Base-by-base conservation (phyloP, 192 early-diverging fungal genomes). In the Podila horticola region DNA sequence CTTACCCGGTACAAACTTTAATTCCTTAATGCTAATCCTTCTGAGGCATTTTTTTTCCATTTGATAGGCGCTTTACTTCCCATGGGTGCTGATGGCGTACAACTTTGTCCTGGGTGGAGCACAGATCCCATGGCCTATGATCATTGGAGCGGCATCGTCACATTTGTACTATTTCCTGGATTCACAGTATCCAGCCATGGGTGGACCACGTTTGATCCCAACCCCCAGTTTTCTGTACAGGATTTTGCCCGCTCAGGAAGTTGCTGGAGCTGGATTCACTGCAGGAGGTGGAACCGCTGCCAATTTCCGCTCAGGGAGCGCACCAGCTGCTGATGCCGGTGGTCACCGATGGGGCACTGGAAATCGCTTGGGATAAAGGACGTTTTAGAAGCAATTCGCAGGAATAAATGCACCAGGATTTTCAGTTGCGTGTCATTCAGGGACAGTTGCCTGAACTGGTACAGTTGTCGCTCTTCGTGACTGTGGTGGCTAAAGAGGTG, bases 101-200 rank as follows among this genome's bases (percentile, higher is more conserved):
- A 90, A 90, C 57, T 90, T 86, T 28, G 50, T 93, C 4, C 30
- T 82, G 62, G 45, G 36, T 45, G 81, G 82, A 34, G 82, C 84
- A 5, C 66, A 66, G 0, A 61, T 84, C 2, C 88, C 92, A 7
- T 84, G 85, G 64, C 66, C 55, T 13, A 89, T 90, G 73, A 38
- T 93, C 24, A 81, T 90, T n/a, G 96, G 96, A 0, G 87, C 91
- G 64, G 79, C 84, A 13, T 87, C 92, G 0, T 92, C 90, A 1
- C 92, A 93, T 64, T 26, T 93, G 11, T 95, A 93, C 84, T 90
- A 93, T 83, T 95, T 92, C 72, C 74, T 95, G 28, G 85, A 90
- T 17, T 83, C 86, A 9, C 86, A 91, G 10, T 88, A 93, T 82
- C 94, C 93, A 7, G 75, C 84, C 8, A 87, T 83, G 49, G 90